Evolutionary conservation across 306 rosid genomes (phyloP), one percentile per base, ranked within the genome.

Genomic region (Echinosophora koreensis): DNA sequence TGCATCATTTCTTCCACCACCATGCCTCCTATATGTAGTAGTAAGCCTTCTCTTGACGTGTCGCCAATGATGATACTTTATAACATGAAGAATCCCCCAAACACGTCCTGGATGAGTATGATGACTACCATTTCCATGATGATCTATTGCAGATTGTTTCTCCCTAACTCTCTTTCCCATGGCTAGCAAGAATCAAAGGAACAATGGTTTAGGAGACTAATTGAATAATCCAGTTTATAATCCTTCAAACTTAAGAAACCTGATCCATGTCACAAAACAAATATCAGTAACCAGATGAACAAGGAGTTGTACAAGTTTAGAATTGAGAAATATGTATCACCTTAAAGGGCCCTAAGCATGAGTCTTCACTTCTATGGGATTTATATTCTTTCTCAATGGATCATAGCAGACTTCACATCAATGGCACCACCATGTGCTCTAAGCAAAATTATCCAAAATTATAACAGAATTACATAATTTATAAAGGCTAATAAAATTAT

Each of bases 41-140:
- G 1, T 22, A 6, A 84, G 73, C 58, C 80, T 86, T 80, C 80
- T 90, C 85, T 85, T 89, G 57, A 84, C 85, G 56, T 87, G 84
- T 60, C 80, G 87, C 98, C 93, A 90, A 15, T 89, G 86, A 18
- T 89, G 87, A 46, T 93, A 87, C 77, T 84, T 93, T 5, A 90
- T 85, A 17, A 89, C 1, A 47, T 87, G 87, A 67, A 90, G 81
- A 27, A 93, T 73, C 27, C 88, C 87, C 93, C 92, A 85, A 2
- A 75, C 78, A 50, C 91, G 66, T 67, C 92, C 89, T 27, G 85
- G 77, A 41, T 83, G 86, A 74, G 58, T 41, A 22, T 28, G 75
- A 16, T 57, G 79, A 37, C 47, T 56, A 69, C 51, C 47, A 51
- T 52, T 81, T 62, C 77, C 59, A 62, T 14, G 64, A 6, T 84